Base-by-base conservation (phyloP, 2,329 filamentous ascomycete genomes). In the Podosphaera fusca region DNA sequence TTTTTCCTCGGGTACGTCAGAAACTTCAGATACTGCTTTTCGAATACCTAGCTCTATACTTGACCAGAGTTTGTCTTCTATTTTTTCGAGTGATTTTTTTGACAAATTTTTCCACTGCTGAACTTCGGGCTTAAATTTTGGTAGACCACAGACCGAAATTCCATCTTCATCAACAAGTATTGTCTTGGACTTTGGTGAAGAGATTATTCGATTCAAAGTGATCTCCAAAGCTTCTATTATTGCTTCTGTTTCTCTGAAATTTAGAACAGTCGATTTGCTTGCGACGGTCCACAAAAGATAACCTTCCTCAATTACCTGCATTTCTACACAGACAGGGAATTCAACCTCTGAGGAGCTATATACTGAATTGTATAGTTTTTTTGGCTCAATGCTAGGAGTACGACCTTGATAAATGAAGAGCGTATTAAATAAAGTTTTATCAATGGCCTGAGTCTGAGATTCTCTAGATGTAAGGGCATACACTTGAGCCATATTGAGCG, bases 241-340 rank as follows among this genome's bases (percentile, higher is more conserved):
- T 0, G 67, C 62, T 0, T 72, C 59, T 0, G 76, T 72, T 8
- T 74, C 75, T 0, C 65, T 58, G 0, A 67, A 61, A 10, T 75
- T 72, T 4, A 81, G 67, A 9, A 78, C 75, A 0, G 70, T 69
- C 1, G 75, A 72, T 63, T 86, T 81, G 60, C 82, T 83, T 3
- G 87, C 86, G 21, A 81, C 74, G 10, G 85, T 80, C 82, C 88
- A 92, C 0, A 80, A 60, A 1, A 94, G 66, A 35, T 57, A 56
- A 0, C 69, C 64, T 21, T 76, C 69, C 0, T 69, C 71, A 0
- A 76, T 67, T 4, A 78, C 69, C 66, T 94, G 87, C 67, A 92
- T 80, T 69, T 95, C 89, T 1, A 87, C 76, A 63, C 86, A 92
- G 2, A 94, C 70, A 0, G 86, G 82, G 67, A 89, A 94, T 61